Evolutionary conservation across 208 protist species (phyloP), one percentile per base, ranked within the genome.

Genomic region (Leishmania braziliensis): DNA sequence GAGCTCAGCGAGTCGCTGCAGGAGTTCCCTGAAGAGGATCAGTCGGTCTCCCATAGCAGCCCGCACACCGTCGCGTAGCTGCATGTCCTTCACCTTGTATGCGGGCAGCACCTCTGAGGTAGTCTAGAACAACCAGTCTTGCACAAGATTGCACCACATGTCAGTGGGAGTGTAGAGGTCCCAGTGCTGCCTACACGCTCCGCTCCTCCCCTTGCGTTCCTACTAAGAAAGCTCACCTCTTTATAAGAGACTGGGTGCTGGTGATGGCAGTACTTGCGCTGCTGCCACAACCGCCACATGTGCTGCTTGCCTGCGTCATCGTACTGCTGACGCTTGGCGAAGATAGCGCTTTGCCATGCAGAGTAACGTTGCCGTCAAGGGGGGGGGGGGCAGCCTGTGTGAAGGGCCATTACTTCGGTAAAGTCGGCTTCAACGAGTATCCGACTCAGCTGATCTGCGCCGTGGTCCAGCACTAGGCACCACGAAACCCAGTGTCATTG

Each of bases 41-140:
- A 88, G 43, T 46, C 85, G 83, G 56, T 76, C 76, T 26, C 86
- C 84, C 18, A 88, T 73, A 6, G 84, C 82, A 16, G 66, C 39
- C 79, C 87, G 78, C 51, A 90, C 89, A 14, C 85, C 86, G 14
- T 80, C 72, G 3, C 84, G 75, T 48, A 84, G 77, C 82, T 84
- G 85, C 69, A 77, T 81, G 48, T 87, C 54, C 39, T 86, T 81
- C 54, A 84, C 75, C 9, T 83, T 78, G 39, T 65, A 84, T 23
- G 79, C 56, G 18, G 33, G 58, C 4, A 80, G 77, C 39, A 65
- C 79, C 72, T 66, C 74, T 5, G 80, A 82, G 36, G 56, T 69
- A 4, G 78, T 75, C 6, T 73, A 77, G 46, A 46, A 43, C 29
- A 72, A 46, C 88, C 85, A 91, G 75, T 91, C 88, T 14, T 75